A percentile compares a stretch with the other conserved stretches of the same genome.
phyloP scores from a whole-genome alignment of 129 eudicot genomes.

The Kitagawia praeruptora region DNA sequence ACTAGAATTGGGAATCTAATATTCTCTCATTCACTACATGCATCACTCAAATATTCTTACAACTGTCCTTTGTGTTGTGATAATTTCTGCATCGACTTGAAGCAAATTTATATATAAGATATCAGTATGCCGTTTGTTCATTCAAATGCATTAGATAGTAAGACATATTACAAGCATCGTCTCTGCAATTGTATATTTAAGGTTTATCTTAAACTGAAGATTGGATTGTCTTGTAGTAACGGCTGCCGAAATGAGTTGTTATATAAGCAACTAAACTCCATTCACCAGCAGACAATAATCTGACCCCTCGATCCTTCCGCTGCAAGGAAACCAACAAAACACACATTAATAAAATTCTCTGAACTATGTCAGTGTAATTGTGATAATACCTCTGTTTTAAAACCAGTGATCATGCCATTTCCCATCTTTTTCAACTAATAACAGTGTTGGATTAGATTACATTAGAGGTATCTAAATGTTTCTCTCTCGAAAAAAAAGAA shows the following conservation, averaged over 20 bases:
- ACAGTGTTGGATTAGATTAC: neutral
- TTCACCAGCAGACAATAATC: neutral
- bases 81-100: too few species aligned
- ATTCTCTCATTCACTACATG: neutral
- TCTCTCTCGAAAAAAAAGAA: too few species aligned
- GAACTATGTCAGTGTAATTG: neutral
- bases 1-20: neutral
- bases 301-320: neutral
- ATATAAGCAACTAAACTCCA: neutral
- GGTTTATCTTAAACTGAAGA: neutral
- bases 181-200: neutral
- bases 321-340: neutral
- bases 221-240: neutral
- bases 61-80: neutral
- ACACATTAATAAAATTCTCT: neutral
- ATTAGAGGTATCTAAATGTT: neutral
- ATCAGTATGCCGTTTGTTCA: neutral
- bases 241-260: neutral
- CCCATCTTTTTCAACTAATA: neutral
- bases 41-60: neutral
- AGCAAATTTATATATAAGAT: neutral
- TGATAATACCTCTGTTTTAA: neutral
- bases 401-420: neutral
- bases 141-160: neutral
- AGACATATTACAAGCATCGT: neutral